Evolutionary conservation across 1,139 yeast genomes (phyloP), one percentile per base, ranked within the genome.

Genomic region (Magnusiomyces ingens): DNA sequence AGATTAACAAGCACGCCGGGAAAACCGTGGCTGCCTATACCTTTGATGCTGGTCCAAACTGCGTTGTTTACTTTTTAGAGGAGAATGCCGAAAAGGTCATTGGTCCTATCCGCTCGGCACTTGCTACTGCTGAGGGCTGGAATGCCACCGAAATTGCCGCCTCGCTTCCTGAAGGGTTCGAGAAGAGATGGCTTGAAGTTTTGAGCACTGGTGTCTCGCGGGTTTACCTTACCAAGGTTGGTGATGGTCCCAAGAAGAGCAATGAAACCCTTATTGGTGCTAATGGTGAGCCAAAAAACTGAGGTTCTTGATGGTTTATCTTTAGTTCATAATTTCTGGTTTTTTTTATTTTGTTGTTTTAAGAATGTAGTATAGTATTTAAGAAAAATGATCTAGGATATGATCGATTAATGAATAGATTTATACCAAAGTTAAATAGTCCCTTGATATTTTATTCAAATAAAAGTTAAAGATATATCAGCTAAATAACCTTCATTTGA

Each of bases 11-110:
- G 59, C 60, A 59, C 11, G 74, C 75, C 3, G 86, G 86, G 51
- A 75, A 78, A 62, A 77, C 78, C 17, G 76, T 90, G 53, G 97
- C 96, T 22, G 98, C 98, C 40, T 93, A 93, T 71, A 94, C 99
- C 2, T 93, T 86, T 66, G 99, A 93, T 70, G 99, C 99, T 42
- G 99, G 99, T 65, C 99, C 99, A 68, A 93, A 93, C 72, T 96
- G 97, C 13, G 99, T 93, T 50, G 80, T 93, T 58, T 93, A 93
- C 74, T 93, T 91, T 68, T 82, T 85, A 66, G 78, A 78, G 61
- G 75, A 82, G 61, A 79, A 91, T 70, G 96, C 90, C 70, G 65
- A 72, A 32, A 75, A 75, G 60, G 84, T 93, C 11, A 62, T 74
- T 18, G 70, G 69, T 1, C 65, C 73, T 6, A 60, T 73, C 44